Evolutionary conservation across 1,284 basidiomycete genomes (phyloP), one percentile per base, ranked within the genome.

Genomic region (Bjerkandera adusta): DNA sequence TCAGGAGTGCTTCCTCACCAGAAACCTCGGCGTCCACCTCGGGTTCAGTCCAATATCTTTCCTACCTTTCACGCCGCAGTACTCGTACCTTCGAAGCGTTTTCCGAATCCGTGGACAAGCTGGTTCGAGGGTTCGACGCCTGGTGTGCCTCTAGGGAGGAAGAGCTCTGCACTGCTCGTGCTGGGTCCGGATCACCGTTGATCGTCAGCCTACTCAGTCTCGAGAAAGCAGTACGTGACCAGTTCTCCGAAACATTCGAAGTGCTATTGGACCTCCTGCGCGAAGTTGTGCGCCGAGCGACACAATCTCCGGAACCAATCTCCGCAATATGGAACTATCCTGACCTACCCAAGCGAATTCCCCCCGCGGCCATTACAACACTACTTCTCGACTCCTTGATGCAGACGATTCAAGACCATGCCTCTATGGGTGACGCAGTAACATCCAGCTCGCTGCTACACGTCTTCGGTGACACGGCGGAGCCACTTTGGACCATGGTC

Each of bases 81-180:
- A 81, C 79, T 1, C 78, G 77, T 33, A 92, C 89, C 0, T 66
- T 85, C 11, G 87, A 92, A 59, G 91, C 92, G 0, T 92, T 92
- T 59, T 79, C 85, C 0, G 88, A 89, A 48, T 86, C 86, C 0
- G 67, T 91, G 36, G 80, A 83, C 38, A 51, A 63, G 6, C 76
- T 86, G 45, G 63, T 92, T 3, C 70, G 71, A 13, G 53, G 55
- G 0, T 79, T 91, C 48, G 77, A 87, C 47, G 56, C 55, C 3
- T 93, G 89, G 89, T 85, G 88, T 52, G 79, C 89, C 0, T 63
- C 65, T 1, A 72, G 71, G 38, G 91, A 94, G 64, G 77, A 83
- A 51, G 67, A 68, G 0, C 83, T 92, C 36, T 79, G 77, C 55
- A 66, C 68, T 16, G 77, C 83, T 3, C 64, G 71, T 43, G 68